Conservation (phyloP, 1,284 basidiomycete genomes). For the Stygiomarasmius scandens region DNA sequence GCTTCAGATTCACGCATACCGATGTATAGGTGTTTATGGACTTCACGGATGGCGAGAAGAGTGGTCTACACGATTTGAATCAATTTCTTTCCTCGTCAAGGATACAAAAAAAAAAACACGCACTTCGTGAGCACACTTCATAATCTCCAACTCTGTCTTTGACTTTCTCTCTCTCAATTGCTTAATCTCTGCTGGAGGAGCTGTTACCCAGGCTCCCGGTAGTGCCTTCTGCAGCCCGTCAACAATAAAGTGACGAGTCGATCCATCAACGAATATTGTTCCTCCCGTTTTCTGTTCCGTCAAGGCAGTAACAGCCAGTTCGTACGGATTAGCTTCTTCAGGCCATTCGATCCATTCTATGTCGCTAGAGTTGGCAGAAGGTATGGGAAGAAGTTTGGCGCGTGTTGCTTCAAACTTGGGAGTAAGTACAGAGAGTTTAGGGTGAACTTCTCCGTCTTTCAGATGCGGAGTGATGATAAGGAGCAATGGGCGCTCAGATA, state of each 20-base stretch:
- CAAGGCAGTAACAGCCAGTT: slow-evolving; percentile 49
- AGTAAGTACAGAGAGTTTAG: slow-evolving; percentile 65
- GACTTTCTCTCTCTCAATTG: slow-evolving; percentile 77
- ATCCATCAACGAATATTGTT: slow-evolving; percentile 64
- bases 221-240: slow-evolving; percentile 60
- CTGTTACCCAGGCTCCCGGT: slow-evolving; percentile 39
- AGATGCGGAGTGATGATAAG: slow-evolving; percentile 59
- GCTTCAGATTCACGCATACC: slow-evolving; percentile 80
- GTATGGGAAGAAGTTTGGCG: slow-evolving; percentile 62
- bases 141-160: slow-evolving; percentile 65
- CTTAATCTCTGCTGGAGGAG: slow-evolving; percentile 58
- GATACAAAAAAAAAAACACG: slow-evolving; percentile 16
- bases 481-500: slow-evolving; percentile 80
- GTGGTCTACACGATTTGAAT: slow-evolving; percentile 56
- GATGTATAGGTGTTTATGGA: slow-evolving; percentile 62
- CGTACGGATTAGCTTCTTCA: slow-evolving; percentile 74
- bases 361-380: slow-evolving; percentile 33
- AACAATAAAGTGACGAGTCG: slow-evolving; percentile 59
- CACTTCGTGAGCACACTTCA: slow-evolving; percentile 83
- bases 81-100: slow-evolving; percentile 3
- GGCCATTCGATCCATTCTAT: slow-evolving; percentile 71
- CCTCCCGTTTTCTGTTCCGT: slow-evolving; percentile 23
- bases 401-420: slow-evolving; percentile 79
- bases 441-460: slow-evolving; percentile 30
- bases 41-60: slow-evolving; percentile 70